A percentile compares a stretch with the other conserved stretches of the same genome.
phyloP scores from a whole-genome alignment of 768 basidiomycete genomes.

The Hypsizygus marmoreus region DNA sequence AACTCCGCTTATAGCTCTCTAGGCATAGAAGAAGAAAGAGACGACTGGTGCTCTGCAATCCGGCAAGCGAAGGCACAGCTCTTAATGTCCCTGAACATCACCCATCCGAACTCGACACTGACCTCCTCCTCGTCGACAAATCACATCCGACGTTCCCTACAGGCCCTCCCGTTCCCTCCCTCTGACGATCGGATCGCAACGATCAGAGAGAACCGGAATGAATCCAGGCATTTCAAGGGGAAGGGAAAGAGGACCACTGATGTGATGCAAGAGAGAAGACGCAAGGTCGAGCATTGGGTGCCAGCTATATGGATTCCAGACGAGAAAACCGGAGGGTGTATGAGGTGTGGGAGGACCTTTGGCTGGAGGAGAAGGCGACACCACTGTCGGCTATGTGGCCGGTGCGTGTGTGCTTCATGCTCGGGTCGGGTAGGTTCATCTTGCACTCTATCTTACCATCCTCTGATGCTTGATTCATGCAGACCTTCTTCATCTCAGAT shows the following conservation, averaged over 20 bases:
- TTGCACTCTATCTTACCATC: neutral
- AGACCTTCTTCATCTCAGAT: conserved; percentile 87
- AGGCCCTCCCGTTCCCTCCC: conserved; percentile 71
- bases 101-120: conserved; percentile 78
- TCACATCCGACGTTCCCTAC: conserved; percentile 71
- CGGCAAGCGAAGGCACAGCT: conserved; percentile 69
- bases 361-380: conserved; percentile 80
- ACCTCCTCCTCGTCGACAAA: conserved; percentile 76
- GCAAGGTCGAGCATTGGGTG: conserved; percentile 77
- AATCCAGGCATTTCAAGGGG: conserved; percentile 18
- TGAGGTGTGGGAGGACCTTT: conserved; percentile 79
- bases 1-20: neutral
- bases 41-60: conserved; percentile 69
- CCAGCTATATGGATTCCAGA: conserved; percentile 95
- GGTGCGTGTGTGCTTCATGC: conserved; percentile 85
- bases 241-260: conserved; percentile 18
- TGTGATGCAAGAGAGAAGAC: conserved; percentile 37
- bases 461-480: conserved; percentile 1
- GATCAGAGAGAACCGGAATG: conserved; percentile 21
- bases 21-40: conserved; percentile 59
- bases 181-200: conserved; percentile 46
- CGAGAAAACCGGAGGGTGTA: conserved; percentile 77
- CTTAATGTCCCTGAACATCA: conserved; percentile 70
- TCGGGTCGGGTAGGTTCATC: conserved; percentile 64
- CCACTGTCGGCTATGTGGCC: conserved; percentile 84